These are phyloP conservation scores for Dryadomyces quercivorus DNA, from an alignment of 2,329 filamentous ascomycete genomes.

Conservation along the genomic window DNA sequence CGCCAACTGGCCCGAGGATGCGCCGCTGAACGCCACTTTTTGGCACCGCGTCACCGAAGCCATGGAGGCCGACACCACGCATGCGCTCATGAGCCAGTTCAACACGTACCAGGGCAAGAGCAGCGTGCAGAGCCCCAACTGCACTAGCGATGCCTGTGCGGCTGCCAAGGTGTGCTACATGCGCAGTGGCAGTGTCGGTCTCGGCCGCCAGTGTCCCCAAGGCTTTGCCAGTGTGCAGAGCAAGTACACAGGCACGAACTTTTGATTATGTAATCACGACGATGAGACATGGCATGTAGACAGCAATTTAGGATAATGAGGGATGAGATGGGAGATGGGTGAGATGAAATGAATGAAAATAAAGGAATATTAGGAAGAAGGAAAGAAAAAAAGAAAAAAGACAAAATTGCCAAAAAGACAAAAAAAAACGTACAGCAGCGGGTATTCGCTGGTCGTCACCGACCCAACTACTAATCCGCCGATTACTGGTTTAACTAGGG, in stretches of 20 bases:
- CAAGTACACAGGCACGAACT: slow-evolving; percentile 22
- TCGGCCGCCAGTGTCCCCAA: slow-evolving; percentile 38
- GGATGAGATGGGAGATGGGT: no score
- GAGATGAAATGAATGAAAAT: no score
- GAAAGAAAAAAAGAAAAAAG: no score
- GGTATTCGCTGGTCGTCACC: no score
- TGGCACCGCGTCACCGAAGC: slow-evolving; percentile 29
- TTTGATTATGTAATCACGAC: slow-evolving; percentile 7
- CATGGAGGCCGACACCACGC: slow-evolving; percentile 21
- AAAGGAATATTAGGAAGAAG: no score
- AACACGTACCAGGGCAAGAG: slow-evolving; percentile 25
- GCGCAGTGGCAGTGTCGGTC: slow-evolving; percentile 37
- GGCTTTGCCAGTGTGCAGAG: slow-evolving; percentile 31
- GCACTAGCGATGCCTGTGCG: slow-evolving; percentile 28
- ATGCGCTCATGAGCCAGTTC: slow-evolving; percentile 30
- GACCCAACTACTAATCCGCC: no score
- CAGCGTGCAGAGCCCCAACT: slow-evolving; percentile 20
- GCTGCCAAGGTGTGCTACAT: slow-evolving; percentile 47
- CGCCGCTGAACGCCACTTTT: slow-evolving; percentile 35
- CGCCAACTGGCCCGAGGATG: slow-evolving; percentile 25
- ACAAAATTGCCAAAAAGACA: no score
- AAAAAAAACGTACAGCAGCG: no score
- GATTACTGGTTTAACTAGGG: no score
- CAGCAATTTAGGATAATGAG: no score
- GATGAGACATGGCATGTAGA: no score